phyloP scores from a whole-genome alignment of 768 basidiomycete genomes.

The Lentinula detonsa region DNA sequence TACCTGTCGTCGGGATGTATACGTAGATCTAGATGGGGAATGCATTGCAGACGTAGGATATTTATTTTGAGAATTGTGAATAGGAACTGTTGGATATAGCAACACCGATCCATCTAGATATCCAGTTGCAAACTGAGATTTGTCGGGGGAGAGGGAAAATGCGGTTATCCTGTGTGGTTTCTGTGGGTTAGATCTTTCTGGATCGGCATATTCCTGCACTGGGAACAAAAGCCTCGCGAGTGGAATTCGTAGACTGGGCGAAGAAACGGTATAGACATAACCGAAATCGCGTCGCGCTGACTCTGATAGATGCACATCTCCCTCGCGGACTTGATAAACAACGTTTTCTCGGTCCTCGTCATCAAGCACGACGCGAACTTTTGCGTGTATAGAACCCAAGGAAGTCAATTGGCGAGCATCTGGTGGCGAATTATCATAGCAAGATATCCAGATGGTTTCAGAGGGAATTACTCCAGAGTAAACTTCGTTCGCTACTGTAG shows the following conservation, averaged over 20 bases:
- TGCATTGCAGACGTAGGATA: slow-evolving; percentile 2
- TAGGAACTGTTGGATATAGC: slow-evolving; percentile 34
- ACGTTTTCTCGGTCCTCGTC: slow-evolving; percentile 47
- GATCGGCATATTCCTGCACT: slow-evolving; percentile 42
- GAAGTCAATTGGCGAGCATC: slow-evolving; percentile 22
- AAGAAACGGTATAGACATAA: slow-evolving; percentile 39
- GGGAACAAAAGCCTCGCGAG: slow-evolving; percentile 46
- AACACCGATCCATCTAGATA: slow-evolving; percentile 55
- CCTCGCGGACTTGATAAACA: slow-evolving; percentile 38
- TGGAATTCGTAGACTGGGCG: slow-evolving; percentile 39
- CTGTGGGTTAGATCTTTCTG: slow-evolving; percentile 35
- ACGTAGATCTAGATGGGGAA: slow-evolving; percentile 12
- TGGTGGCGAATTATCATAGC: slow-evolving; percentile 31
- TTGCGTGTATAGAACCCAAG: slow-evolving; percentile 57
- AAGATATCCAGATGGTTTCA: slow-evolving; percentile 73
- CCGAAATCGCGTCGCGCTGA: slow-evolving; percentile 12
- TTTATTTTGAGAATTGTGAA: slow-evolving; percentile 1
- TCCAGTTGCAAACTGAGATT: slow-evolving; percentile 51
- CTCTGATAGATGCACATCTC: slow-evolving; percentile 34
- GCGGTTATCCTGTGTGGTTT: slow-evolving; percentile 55
- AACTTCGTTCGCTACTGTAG: slow-evolving; percentile 54
- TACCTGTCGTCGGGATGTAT: slow-evolving; percentile 8
- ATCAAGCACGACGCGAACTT: slow-evolving; percentile 47
- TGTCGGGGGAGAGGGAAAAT: slow-evolving; percentile 57
- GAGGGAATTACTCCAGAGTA: slow-evolving; percentile 44